Base-by-base conservation (phyloP, 2,329 filamentous ascomycete genomes). In the Pleurostoma richardsiae region DNA sequence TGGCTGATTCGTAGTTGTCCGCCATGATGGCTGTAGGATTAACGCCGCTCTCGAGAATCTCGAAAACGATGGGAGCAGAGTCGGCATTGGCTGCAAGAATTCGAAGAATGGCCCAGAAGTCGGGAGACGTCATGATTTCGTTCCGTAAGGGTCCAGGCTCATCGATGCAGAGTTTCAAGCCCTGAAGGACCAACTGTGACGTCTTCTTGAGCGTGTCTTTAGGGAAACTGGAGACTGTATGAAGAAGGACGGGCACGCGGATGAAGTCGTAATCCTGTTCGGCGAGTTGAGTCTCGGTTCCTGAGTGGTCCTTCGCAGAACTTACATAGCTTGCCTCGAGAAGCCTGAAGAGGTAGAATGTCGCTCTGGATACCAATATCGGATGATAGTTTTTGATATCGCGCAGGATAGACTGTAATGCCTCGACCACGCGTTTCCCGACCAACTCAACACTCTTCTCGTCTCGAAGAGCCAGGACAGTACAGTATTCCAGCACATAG, bases 41-140 rank as follows among this genome's bases (percentile, higher is more conserved):
- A 3, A 90, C 82, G 29, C 91, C 83, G 46, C 80, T 83, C 59
- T 94, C 86, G 0, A 96, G 74, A n/a, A 97, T 87, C 46, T 86
- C 82, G 63, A 97, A 97, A 0, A 95, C 90, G 11, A 85, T 76
- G 1, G 84, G 76, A 2, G 90, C 87, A 29, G 86, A 85, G 45
- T 88, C 84, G 3, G 81, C 70, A 51, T 85, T 79, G 28, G 76
- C 73, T 41, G 88, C 83, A 19, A 99, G 72, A 30, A 83, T 80
- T 51, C 90, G 85, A 44, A 99, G 73, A 10, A 96, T 88, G 4
- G 86, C 86, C 94, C 94, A 99, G 65, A 99, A 97, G 61, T 99
- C 94, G 0, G 94, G 94, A 19, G 92, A 97, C 10, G 89, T 92
- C 68, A 95, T 95, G 55, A 97, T 88, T 68, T 97, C 92, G 55